Base-by-base conservation (phyloP, 345 rosid genomes). In the Populus ilicifolia region DNA sequence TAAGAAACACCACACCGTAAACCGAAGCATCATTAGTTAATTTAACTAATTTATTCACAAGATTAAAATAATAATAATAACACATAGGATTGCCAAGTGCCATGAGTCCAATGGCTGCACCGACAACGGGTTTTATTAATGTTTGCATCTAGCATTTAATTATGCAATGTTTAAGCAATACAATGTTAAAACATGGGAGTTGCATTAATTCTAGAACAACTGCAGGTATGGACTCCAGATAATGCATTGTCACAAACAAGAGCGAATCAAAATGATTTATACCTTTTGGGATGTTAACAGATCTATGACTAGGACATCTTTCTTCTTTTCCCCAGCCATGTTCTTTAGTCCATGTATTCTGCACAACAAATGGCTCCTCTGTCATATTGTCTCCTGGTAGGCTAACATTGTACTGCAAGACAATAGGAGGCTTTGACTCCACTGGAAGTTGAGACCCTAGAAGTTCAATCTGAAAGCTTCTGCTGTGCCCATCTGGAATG, bases 241-340 rank as follows among this genome's bases (percentile, higher is more conserved):
- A 30, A 5, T 36, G 71, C 65, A 75, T 44, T 50, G 0, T 27
- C 25, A 5, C 39, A 73, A 52, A 70, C 54, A 75, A 27, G 63
- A 30, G 1, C 69, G 29, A 79, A 70, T 64, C 33, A 43, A 20
- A 21, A 39, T 38, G 25, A 25, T 59, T 27, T n/a, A 79, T 86
- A 93, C 98, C 97, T 89, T 80, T 89, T 25, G 78, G 76, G 69
- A 80, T 79, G 70, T 71, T 72, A 48, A 79, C 44, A 66, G 89
- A 86, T 73, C 85, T 85, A 86, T 76, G 89, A 74, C 74, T 61
- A 25, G 96, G 99, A 39, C 97, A 90, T 71, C 83, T 82, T 75
- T 89, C 91, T 81, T 76, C 89, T 70, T 87, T 85, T 9, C 92
- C 99, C 98, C 97, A 91, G 25, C 97, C 97, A 12, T 85, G 77